Conservation (phyloP, 257 asterid genomes). For the Striga asiatica region DNA sequence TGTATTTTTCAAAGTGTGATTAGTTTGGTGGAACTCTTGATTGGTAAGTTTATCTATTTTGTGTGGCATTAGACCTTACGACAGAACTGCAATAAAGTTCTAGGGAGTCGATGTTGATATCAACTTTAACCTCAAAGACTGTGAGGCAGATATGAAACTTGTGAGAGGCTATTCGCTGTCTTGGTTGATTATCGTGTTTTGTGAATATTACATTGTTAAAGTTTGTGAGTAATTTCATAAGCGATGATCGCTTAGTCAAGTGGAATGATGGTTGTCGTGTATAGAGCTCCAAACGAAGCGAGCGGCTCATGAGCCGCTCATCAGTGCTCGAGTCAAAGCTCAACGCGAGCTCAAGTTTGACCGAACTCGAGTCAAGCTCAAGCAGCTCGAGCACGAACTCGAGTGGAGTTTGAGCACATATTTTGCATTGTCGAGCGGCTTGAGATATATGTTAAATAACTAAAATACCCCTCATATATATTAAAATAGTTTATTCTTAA, state of each 20-base stretch:
- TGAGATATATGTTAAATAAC: too few relatives aligned
- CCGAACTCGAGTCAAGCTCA: too few relatives aligned
- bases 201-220: neutral
- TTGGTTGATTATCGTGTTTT: neutral
- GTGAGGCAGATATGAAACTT: constrained; percentile 38
- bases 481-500: too few relatives aligned
- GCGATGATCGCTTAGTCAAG: neutral
- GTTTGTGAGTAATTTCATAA: neutral
- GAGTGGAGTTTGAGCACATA: too few relatives aligned
- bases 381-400: too few relatives aligned
- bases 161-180: neutral
- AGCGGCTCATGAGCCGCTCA: too few relatives aligned
- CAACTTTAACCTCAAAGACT: constrained; percentile 30
- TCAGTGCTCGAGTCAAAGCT: too few relatives aligned
- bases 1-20: neutral
- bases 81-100: constrained; percentile 42
- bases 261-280: neutral
- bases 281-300: too few relatives aligned
- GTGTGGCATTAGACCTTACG: constrained; percentile 30
- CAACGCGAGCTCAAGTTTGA: too few relatives aligned
- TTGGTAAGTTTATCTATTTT: neutral
- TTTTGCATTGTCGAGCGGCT: too few relatives aligned
- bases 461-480: too few relatives aligned
- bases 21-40: neutral
- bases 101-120: constrained; percentile 41